A percentile compares a stretch with the other conserved stretches of the same genome.
Evolutionary conservation across 345 rosid genomes (phyloP).

Genomic region (Eucalyptus virginea): DNA sequence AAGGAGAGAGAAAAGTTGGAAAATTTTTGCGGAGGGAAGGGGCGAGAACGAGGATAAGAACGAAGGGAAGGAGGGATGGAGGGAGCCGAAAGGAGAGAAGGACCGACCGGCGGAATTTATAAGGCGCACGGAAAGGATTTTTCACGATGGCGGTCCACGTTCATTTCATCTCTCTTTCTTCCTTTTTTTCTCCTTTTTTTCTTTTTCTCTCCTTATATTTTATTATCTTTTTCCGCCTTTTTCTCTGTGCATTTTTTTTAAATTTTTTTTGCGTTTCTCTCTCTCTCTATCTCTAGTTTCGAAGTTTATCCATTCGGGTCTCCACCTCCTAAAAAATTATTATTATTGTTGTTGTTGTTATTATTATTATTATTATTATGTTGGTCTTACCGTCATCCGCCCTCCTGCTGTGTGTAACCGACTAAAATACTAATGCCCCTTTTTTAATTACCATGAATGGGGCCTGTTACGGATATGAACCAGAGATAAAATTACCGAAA

Average conservation of each 20-base stretch:
- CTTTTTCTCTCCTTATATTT: too few relatives aligned
- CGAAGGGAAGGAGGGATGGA: neutral
- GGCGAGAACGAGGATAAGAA: neutral
- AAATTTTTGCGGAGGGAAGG: neutral
- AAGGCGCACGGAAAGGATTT: neutral
- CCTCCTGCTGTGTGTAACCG: neutral
- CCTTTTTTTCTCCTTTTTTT: fast-evolving
- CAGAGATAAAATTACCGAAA: neutral
- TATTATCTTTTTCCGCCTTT: neutral
- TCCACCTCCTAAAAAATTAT: fast-evolving
- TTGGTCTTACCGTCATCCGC: neutral
- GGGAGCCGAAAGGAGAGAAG: neutral
- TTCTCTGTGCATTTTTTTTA: neutral
- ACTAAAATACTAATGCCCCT: neutral
- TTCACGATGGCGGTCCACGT: neutral
- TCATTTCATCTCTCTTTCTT: neutral
- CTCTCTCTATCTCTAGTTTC: neutral
- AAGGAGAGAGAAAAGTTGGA: neutral
- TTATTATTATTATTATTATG: neutral
- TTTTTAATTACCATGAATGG: neutral
- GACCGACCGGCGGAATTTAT: neutral
- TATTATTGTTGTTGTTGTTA: fast-evolving
- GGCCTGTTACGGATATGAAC: neutral
- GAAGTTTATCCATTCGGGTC: neutral
- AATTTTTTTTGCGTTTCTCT: neutral